Evolutionary conservation across 2,329 filamentous ascomycete genomes (phyloP).

Genomic region (Cladosporium sp.): DNA sequence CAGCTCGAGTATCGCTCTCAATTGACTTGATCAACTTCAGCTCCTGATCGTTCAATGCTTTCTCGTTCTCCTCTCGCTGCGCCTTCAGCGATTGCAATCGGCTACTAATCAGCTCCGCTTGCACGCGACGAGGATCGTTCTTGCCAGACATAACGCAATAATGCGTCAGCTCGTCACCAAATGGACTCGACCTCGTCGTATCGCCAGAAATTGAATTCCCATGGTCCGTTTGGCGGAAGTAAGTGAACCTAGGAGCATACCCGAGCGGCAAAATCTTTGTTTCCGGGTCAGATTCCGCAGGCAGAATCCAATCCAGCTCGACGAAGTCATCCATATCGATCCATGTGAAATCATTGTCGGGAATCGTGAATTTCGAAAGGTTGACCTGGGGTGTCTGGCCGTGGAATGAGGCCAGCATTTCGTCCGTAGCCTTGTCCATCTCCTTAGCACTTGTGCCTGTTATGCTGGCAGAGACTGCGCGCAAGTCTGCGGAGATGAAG

Average conservation of each 20-base stretch:
- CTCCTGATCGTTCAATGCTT: constrained; percentile 70
- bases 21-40: constrained; percentile 53
- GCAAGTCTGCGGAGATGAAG: constrained; percentile 82
- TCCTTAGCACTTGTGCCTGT: constrained; percentile 73
- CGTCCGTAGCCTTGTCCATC: constrained; percentile 62
- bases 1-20: constrained; percentile 41
- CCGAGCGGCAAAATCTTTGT: constrained; percentile 91
- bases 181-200: constrained; percentile 75
- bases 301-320: constrained; percentile 92
- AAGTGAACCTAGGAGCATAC: constrained; percentile 91
- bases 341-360: constrained; percentile 92
- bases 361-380: constrained; percentile 87
- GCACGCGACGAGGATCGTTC: constrained; percentile 77
- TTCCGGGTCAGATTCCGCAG: constrained; percentile 81
- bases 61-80: constrained; percentile 71
- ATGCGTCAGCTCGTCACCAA: constrained; percentile 90
- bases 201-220: constrained; percentile 74
- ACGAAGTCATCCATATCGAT: constrained; percentile 99
- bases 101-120: constrained; percentile 76
- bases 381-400: constrained; percentile 50
- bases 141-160: constrained; percentile 81
- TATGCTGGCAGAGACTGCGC: constrained; percentile 88
- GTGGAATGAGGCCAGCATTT: constrained; percentile 53
- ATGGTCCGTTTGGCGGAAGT: constrained; percentile 95
- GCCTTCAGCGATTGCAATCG: constrained; percentile 72